A percentile compares a stretch with the other conserved stretches of the same genome.
Evolutionary conservation across 306 rosid genomes (phyloP).

Genomic region (Cicer bijugum): DNA sequence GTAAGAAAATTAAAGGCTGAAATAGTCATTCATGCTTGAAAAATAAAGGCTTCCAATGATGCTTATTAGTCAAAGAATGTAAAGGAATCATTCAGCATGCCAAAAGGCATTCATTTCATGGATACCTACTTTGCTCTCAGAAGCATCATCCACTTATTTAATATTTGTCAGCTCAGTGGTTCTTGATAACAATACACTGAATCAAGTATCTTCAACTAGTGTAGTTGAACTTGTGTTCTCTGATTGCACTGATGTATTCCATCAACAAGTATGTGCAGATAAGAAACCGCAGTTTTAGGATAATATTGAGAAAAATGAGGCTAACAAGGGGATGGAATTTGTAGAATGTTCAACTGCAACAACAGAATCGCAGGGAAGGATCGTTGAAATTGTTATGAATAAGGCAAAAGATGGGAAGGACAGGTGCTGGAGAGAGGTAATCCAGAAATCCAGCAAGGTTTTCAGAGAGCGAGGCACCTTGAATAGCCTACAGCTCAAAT

Average conservation of each 20-base stretch:
- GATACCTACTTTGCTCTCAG: background rate
- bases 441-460: too few relatives aligned
- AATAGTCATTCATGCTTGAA: conserved; percentile 11
- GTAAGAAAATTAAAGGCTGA: conserved; percentile 6
- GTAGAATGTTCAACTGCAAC: too few relatives aligned
- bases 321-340: too few relatives aligned
- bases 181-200: background rate
- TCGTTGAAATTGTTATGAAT: too few relatives aligned
- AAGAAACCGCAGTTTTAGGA: background rate
- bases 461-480: too few relatives aligned
- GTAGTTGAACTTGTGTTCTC: background rate
- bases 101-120: background rate
- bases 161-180: background rate
- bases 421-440: too few relatives aligned
- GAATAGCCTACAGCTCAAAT: too few relatives aligned
- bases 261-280: background rate
- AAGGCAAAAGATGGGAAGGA: too few relatives aligned
- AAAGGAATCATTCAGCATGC: background rate
- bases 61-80: background rate
- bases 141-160: background rate
- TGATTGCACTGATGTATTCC: background rate
- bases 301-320: background rate
- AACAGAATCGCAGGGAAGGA: too few relatives aligned
- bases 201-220: background rate
- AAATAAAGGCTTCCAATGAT: conserved; percentile 14